Evolutionary conservation across 2,329 filamentous ascomycete species (phyloP).

Genomic region (Aspergillus sp.): DNA sequence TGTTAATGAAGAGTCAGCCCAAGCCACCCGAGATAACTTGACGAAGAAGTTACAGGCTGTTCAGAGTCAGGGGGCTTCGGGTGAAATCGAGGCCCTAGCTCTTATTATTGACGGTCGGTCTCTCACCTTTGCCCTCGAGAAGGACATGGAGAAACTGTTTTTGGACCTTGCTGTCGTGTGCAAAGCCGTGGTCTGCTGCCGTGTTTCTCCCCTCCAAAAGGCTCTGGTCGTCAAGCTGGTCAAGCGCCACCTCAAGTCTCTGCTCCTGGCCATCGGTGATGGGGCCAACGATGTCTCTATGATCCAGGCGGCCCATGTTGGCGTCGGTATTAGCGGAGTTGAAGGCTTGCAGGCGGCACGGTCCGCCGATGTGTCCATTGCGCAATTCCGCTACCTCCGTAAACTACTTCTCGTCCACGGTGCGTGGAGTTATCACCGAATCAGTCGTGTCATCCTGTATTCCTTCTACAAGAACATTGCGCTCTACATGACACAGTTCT

Average conservation of each 20-base stretch:
- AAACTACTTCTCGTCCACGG: constrained; percentile 95
- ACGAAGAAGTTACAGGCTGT: constrained; percentile 93
- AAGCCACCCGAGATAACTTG: constrained; percentile 80
- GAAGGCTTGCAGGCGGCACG: constrained; percentile 96
- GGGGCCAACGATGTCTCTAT: constrained; percentile 99
- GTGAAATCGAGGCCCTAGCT: constrained; percentile 74
- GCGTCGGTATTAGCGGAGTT: constrained; percentile 93
- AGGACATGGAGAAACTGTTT: constrained; percentile 89
- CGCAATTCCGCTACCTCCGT: constrained; percentile 89
- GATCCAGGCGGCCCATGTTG: constrained; percentile 98
- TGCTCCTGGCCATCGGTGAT: constrained; percentile 93
- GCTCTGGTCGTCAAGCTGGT: constrained; percentile 97
- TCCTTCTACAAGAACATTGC: constrained; percentile 99
- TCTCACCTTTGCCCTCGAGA: constrained; percentile 87
- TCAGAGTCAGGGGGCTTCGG: constrained; percentile 68
- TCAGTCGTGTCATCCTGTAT: constrained; percentile 95
- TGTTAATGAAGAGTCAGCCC: constrained; percentile 82
- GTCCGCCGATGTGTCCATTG: constrained; percentile 93
- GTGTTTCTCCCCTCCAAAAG: constrained; percentile 95
- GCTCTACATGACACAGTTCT: constrained; percentile 98
- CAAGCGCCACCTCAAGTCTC: constrained; percentile 87
- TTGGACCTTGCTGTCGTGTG: constrained; percentile 91
- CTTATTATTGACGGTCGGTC: constrained; percentile 96
- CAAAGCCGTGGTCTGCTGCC: constrained; percentile 97
- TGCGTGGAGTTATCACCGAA: constrained; percentile 94